Percentiles rank a stretch among this genome's conserved stretches.
phyloP scores from a whole-genome alignment of 768 basidiomycete species.

The Chalciporus piperatus region DNA sequence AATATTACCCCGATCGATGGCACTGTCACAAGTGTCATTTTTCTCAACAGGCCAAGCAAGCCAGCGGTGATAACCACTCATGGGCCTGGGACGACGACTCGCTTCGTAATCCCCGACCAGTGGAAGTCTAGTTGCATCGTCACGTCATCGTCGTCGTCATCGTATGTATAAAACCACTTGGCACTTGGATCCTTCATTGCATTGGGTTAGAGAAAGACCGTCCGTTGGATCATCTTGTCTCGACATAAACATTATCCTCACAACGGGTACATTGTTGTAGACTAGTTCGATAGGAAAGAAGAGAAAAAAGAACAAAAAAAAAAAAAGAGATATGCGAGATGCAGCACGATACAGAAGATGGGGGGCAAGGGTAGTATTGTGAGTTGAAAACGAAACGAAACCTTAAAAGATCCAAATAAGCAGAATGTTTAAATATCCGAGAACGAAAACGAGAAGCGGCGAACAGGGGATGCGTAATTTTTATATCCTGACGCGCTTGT shows the following conservation, averaged over 20 bases:
- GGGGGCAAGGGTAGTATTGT: conserved; percentile 15
- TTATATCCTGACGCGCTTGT: conserved; percentile 52
- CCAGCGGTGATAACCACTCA: neutral
- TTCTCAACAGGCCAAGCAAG: conserved; percentile 8
- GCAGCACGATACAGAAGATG: conserved; percentile 20
- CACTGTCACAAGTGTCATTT: conserved; percentile 48
- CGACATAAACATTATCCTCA: conserved; percentile 18
- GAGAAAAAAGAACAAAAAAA: neutral
- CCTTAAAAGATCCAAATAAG: conserved; percentile 26
- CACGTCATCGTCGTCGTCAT: neutral
- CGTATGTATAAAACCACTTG: neutral
- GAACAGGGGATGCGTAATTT: neutral
- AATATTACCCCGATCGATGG: conserved; percentile 23
- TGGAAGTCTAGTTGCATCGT: conserved; percentile 17
- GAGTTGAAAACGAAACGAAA: conserved; percentile 1
- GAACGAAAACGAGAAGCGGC: neutral
- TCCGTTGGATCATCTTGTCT: neutral
- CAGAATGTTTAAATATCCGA: conserved; percentile 20
- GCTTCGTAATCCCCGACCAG: conserved; percentile 8
- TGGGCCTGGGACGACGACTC: neutral
- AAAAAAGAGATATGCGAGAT: conserved; percentile 7
- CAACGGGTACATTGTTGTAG: conserved; percentile 29
- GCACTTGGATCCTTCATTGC: neutral
- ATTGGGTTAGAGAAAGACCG: neutral
- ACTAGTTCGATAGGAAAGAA: conserved; percentile 14